phyloP scores from a whole-genome alignment of 2,329 filamentous ascomycete species.

The Curvularia spicifera region DNA sequence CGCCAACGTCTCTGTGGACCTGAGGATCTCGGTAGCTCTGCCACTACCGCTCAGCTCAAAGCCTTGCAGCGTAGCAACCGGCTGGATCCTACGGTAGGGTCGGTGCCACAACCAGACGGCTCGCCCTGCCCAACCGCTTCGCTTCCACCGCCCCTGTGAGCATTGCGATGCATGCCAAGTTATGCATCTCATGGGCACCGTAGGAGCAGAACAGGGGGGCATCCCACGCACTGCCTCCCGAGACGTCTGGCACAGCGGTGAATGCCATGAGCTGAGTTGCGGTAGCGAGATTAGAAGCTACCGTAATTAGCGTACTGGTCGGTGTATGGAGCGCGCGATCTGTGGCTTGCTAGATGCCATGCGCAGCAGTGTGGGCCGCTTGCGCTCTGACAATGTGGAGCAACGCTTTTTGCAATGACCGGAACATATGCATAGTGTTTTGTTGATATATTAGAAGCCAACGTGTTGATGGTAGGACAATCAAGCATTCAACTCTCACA shows the following conservation, averaged over 20 bases:
- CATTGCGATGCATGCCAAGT: constrained; percentile 19
- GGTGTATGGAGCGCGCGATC: constrained; percentile 22
- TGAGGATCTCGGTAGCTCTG: constrained; percentile 9
- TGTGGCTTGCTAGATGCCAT: constrained; percentile 27
- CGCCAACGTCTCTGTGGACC: constrained; percentile 9
- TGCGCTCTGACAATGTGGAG: constrained; percentile 18
- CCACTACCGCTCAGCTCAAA: constrained; percentile 16
- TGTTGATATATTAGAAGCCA: constrained; percentile 30
- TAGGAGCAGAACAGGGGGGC: constrained; percentile 19
- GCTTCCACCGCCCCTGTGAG: background rate
- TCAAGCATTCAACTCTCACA: constrained; percentile 16
- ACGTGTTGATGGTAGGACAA: constrained; percentile 5
- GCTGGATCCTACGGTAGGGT: constrained; percentile 18
- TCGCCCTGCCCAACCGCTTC: background rate
- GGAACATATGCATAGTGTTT: constrained; percentile 19
- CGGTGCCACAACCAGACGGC: constrained; percentile 14
- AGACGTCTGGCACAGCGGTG: constrained; percentile 8
- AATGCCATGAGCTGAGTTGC: constrained; percentile 10
- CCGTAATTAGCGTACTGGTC: constrained; percentile 25
- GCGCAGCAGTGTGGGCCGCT: constrained; percentile 24
- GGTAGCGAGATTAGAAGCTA: constrained; percentile 29
- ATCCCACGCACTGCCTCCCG: constrained; percentile 21
- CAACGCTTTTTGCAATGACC: constrained; percentile 18
- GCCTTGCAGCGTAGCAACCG: constrained; percentile 19
- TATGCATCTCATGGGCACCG: constrained; percentile 3